Evolutionary conservation across 805 yeast genomes (phyloP).

Genomic region (Metschnikowia similis): DNA sequence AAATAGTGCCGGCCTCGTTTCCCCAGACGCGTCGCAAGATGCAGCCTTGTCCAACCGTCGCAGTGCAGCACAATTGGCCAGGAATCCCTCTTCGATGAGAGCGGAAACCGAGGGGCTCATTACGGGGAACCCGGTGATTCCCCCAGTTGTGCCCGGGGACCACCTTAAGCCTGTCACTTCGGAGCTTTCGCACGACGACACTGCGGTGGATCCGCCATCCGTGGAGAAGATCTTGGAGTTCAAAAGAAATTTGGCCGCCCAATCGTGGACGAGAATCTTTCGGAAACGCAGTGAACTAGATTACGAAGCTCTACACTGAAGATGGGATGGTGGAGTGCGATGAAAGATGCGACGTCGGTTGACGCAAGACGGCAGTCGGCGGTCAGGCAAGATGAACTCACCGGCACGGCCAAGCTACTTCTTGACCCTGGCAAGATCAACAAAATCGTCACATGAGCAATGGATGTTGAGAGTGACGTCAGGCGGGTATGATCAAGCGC

Average conservation of each 20-base stretch:
- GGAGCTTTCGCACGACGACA: slow-evolving; percentile 15
- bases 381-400: background rate
- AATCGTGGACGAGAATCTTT: slow-evolving; percentile 10
- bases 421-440: too few relatives aligned
- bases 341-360: background rate
- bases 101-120: slow-evolving; percentile 30
- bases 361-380: background rate
- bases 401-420: background rate
- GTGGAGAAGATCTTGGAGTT: slow-evolving; percentile 13
- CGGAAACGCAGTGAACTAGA: background rate
- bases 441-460: too few relatives aligned
- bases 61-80: slow-evolving; percentile 41
- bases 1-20: slow-evolving; percentile 4
- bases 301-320: slow-evolving; percentile 7
- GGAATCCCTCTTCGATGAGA: slow-evolving; percentile 32
- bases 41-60: slow-evolving; percentile 5
- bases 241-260: slow-evolving; percentile 3
- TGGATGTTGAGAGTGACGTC: background rate
- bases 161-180: slow-evolving; percentile 14
- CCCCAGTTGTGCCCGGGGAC: slow-evolving; percentile 8
- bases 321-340: background rate
- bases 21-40: slow-evolving; percentile 5
- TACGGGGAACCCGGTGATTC: slow-evolving; percentile 25
- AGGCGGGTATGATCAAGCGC: background rate
- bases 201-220: slow-evolving; percentile 17